Percentiles rank a stretch among this genome's conserved stretches.
Evolutionary conservation across 2,329 filamentous ascomycete genomes (phyloP).

Genomic region (Epichloe hybrida): DNA sequence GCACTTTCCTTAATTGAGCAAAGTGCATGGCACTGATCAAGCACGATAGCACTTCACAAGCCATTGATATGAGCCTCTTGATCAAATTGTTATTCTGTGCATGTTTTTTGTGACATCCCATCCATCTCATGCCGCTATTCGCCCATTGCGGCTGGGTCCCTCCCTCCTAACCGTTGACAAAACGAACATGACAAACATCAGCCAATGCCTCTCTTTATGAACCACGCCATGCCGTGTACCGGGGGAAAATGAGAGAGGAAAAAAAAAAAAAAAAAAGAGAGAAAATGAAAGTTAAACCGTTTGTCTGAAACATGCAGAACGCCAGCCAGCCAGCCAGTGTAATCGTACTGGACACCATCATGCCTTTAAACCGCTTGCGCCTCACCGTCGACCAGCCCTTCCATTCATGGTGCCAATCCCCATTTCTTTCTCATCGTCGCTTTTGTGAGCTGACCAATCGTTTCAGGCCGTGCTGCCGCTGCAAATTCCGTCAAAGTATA

Average conservation of each 20-base stretch:
- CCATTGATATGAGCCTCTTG: not conserved
- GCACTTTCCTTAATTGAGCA: no score
- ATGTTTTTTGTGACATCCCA: slow-evolving; percentile 2
- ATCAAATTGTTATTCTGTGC: not conserved
- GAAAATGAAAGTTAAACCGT: not conserved
- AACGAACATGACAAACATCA: not conserved
- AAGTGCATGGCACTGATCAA: no score
- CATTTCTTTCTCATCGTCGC: not conserved
- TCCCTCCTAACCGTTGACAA: slow-evolving; percentile 1
- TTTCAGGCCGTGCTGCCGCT: not conserved
- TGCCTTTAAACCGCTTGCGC: slow-evolving; percentile 1
- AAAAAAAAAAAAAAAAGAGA: not conserved
- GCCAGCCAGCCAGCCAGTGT: not conserved
- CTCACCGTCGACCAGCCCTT: not conserved
- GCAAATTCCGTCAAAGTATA: not conserved
- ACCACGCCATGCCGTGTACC: slow-evolving; percentile 4
- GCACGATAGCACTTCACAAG: no score
- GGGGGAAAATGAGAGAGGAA: no score
- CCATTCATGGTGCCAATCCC: not conserved
- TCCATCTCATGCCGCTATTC: slow-evolving; percentile 8
- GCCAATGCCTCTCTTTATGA: slow-evolving; percentile 1
- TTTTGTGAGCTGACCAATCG: not conserved
- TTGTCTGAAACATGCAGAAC: slow-evolving; percentile 4
- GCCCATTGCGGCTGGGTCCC: not conserved
- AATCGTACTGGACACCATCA: slow-evolving; percentile 1